Base-by-base conservation (phyloP, 768 basidiomycete genomes). In the Lentinula boryana region DNA sequence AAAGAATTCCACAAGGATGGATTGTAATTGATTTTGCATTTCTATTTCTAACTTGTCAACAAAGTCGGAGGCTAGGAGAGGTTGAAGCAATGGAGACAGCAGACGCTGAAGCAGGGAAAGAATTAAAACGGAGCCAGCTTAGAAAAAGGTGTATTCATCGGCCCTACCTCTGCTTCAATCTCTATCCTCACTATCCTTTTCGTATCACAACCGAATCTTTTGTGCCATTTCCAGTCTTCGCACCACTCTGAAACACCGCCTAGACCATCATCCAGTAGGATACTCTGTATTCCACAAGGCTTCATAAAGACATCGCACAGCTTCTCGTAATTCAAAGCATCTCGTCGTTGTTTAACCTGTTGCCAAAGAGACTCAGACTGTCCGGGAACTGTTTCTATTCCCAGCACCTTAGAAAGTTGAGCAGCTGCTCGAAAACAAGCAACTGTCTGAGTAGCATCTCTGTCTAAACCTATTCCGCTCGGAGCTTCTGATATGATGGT, bases 261-360 rank as follows among this genome's bases (percentile, higher is more conserved):
- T 5, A 92, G 71, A 1, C 89, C 89, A 65, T 92, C 90, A 68
- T 91, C 91, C 51, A 93, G 75, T 32, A 93, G 73, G 58, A 92
- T 76, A 61, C 82, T 83, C 63, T 87, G 83, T 48, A 90, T 88
- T n/a, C 76, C 75, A 1, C 85, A 78, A 5, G 75, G 75, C 50
- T 73, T 71, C 70, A 92, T 81, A 64, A 78, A 87, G 27, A 69
- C 63, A 46, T 73, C 67, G 70, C 89, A 91, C 7, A 92, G 74
- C 13, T 82, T 76, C 36, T 74, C 66, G 65, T 92, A 91, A 35
- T 78, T 74, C 15, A 80, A 61, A 8, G 64, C 65, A 0, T 69
- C 68, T 27, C 88, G 75, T 35, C 70, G 70, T 12, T 66, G 63
- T 68, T 88, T 88, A 31, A 91, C 70, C 0, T 76, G 78, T 7